Percentiles rank a stretch among this genome's conserved stretches.
Conservation (phyloP, 2,329 filamentous ascomycete genomes). For the Alternaria postmessia region DNA sequence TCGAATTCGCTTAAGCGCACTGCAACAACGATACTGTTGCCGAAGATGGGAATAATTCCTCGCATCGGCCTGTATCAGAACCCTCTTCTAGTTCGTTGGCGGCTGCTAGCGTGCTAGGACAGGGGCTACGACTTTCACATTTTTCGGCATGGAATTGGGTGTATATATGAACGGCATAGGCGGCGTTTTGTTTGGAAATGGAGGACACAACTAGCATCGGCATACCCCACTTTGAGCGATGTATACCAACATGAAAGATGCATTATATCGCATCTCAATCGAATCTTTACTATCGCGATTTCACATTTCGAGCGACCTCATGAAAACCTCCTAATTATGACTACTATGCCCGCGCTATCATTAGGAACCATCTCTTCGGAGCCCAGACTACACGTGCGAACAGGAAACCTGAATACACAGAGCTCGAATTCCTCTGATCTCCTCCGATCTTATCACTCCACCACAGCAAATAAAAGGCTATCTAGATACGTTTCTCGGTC, state of each 20-base stretch:
- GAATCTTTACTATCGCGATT: not conserved
- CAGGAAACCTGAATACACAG: too few species aligned
- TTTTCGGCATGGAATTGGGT: constrained; percentile 3
- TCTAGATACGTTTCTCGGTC: too few species aligned
- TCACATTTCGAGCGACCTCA: too few species aligned
- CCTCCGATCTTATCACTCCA: too few species aligned
- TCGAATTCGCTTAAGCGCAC: constrained; percentile 29
- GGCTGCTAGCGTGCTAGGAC: not conserved
- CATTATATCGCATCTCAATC: constrained; percentile 10
- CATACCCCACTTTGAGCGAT: constrained; percentile 16
- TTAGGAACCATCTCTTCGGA: too few species aligned
- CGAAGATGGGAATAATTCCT: not conserved
- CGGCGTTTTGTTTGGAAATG: constrained; percentile 8
- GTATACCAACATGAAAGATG: not conserved
- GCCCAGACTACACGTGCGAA: too few species aligned
- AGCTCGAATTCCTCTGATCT: too few species aligned
- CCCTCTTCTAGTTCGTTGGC: not conserved
- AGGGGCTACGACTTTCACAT: constrained; percentile 5
- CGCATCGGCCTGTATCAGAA: constrained; percentile 1
- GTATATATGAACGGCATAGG: not conserved
- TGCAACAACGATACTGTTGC: not conserved
- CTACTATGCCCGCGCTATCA: too few species aligned
- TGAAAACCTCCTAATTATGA: too few species aligned
- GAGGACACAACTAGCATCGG: not conserved
- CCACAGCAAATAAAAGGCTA: too few species aligned